phyloP scores from a whole-genome alignment of 441 rosid species.

The Erysimum pusillum region DNA sequence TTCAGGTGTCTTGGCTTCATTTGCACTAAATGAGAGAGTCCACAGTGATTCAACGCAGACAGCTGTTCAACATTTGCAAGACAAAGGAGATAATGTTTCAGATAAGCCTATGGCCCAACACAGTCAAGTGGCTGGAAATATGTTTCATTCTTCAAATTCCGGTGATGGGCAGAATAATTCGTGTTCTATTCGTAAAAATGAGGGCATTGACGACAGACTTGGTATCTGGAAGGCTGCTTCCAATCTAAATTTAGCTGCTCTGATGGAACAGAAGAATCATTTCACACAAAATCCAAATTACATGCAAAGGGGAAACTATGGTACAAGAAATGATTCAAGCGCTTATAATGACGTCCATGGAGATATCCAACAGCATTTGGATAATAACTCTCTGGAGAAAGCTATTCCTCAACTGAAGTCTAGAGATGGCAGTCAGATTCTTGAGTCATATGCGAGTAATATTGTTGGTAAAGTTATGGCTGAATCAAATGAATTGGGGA shows the following conservation, averaged over 20 bases:
- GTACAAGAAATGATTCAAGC: slow-evolving; percentile 50
- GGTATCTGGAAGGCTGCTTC: slow-evolving; percentile 56
- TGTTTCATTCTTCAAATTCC: slow-evolving; percentile 48
- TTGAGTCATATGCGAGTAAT: slow-evolving; percentile 58
- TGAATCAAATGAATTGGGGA: slow-evolving; percentile 37
- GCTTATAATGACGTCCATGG: slow-evolving; percentile 48
- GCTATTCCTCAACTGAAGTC: slow-evolving; percentile 34
- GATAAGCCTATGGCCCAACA: slow-evolving; percentile 60
- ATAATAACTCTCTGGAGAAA: slow-evolving; percentile 38
- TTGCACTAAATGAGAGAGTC: slow-evolving; percentile 50
- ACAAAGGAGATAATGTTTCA: slow-evolving; percentile 53
- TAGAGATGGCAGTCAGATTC: slow-evolving; percentile 48
- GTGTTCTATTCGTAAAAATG: slow-evolving; percentile 47
- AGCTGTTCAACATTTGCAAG: slow-evolving; percentile 50
- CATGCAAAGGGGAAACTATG: slow-evolving; percentile 42
- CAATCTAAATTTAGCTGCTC: slow-evolving; percentile 49
- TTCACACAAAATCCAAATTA: slow-evolving; percentile 41
- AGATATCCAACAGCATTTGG: slow-evolving; percentile 54
- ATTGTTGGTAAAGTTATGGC: slow-evolving; percentile 21
- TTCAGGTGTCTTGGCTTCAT: slow-evolving; percentile 49
- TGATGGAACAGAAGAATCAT: slow-evolving; percentile 45
- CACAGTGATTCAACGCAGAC: slow-evolving; percentile 54
- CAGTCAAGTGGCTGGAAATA: slow-evolving; percentile 54
- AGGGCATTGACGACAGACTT: slow-evolving; percentile 55
- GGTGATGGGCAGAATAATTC: slow-evolving; percentile 52